phyloP scores from a whole-genome alignment of 2,329 filamentous ascomycete genomes.

The Ascochyta pisi region DNA sequence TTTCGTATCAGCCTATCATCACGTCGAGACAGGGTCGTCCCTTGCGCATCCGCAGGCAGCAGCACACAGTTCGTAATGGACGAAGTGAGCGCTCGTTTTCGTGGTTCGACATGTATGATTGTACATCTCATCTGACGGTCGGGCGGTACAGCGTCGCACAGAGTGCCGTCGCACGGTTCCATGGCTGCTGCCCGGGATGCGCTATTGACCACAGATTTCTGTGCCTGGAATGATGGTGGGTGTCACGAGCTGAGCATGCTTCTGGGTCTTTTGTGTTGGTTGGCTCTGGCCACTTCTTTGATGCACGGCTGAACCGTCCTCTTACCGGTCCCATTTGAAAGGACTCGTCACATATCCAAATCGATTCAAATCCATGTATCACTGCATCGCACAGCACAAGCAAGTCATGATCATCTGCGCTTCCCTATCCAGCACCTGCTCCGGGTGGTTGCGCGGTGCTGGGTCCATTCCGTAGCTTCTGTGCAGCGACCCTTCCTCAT shows the following conservation, averaged over 20 bases:
- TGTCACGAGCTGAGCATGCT: slow-evolving; percentile 20
- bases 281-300: slow-evolving; percentile 1
- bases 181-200: slow-evolving; percentile 10
- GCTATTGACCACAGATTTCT: slow-evolving; percentile 11
- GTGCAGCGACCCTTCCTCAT: slow-evolving; percentile 7
- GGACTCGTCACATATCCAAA: slow-evolving; percentile 5
- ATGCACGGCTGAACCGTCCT: slow-evolving; percentile 2
- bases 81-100: not conserved
- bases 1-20: slow-evolving; percentile 13
- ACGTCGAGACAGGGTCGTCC: slow-evolving; percentile 1
- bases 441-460: slow-evolving; percentile 8
- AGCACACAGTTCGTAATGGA: not conserved
- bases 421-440: slow-evolving; percentile 13
- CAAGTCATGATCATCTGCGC: slow-evolving; percentile 6
- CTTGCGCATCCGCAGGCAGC: slow-evolving; percentile 4
- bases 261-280: not conserved
- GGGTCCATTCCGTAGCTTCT: slow-evolving; percentile 11
- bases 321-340: not conserved
- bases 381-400: slow-evolving; percentile 13
- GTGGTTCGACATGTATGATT: slow-evolving; percentile 3
- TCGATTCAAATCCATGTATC: slow-evolving; percentile 1
- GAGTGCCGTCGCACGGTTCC: slow-evolving; percentile 10
- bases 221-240: slow-evolving; percentile 20
- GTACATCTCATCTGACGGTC: slow-evolving; percentile 1
- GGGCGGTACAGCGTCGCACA: slow-evolving; percentile 3